Conservation (phyloP, 495 filamentous ascomycete genomes). For the Aspergillus cavernicola region DNA sequence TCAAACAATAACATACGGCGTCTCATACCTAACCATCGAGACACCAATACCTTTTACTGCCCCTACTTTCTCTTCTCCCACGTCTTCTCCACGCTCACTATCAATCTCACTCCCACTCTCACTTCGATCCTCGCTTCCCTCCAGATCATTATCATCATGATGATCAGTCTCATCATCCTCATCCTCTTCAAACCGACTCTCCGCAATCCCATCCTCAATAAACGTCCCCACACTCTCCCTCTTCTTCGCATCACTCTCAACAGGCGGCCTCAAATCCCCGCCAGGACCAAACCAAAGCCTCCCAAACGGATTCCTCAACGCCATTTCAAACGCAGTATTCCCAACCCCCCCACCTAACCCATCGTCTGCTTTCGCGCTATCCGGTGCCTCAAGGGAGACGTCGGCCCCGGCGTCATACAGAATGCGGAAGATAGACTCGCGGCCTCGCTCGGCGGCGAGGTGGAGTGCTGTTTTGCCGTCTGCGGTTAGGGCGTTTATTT, state of each 20-base stretch:
- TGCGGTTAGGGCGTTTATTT: constrained; percentile 24
- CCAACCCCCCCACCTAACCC: constrained; percentile 3
- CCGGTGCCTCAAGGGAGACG: constrained; percentile 17
- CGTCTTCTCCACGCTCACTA: background rate
- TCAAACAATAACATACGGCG: constrained; percentile 14
- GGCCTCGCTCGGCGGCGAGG: constrained; percentile 32
- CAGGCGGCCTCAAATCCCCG: no score
- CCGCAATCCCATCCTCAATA: constrained; percentile 18
- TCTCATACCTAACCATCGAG: constrained; percentile 9
- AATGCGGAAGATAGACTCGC: constrained; percentile 23
- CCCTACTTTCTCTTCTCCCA: background rate
- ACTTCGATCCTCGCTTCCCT: background rate
- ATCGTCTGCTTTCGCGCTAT: constrained; percentile 14
- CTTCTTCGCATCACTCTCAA: constrained; percentile 19
- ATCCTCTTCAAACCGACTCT: background rate
- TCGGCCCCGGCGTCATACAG: constrained; percentile 31
- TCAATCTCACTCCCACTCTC: background rate
- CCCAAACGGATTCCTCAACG: constrained; percentile 21
- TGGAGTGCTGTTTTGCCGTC: constrained; percentile 39
- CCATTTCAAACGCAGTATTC: constrained; percentile 26
- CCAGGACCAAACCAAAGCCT: constrained; percentile 19
- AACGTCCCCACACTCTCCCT: constrained; percentile 21
- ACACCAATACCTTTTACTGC: background rate
- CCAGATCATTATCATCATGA: background rate
- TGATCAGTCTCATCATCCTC: constrained; percentile 6